Percentiles rank a stretch among this genome's conserved stretches.
phyloP scores from a whole-genome alignment of 495 filamentous ascomycete species.

The Xanthoparmelia taractica region DNA sequence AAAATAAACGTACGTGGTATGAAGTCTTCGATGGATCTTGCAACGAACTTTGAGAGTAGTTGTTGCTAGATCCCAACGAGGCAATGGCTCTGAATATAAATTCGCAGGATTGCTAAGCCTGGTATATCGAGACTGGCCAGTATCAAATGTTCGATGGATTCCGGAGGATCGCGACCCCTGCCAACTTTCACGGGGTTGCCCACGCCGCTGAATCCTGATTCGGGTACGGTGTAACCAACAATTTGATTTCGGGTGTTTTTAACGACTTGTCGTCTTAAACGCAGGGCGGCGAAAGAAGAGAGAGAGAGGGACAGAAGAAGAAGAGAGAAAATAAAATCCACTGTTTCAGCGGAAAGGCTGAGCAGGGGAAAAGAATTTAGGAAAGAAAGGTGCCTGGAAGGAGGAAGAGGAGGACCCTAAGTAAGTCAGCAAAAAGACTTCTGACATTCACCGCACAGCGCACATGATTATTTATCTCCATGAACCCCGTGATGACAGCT shows the following conservation, averaged over 20 bases:
- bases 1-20: constrained; percentile 10
- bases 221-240: constrained; percentile 5
- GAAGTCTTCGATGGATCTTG: constrained; percentile 6
- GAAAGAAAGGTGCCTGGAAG: constrained; percentile 1
- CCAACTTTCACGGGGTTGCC: constrained; percentile 1
- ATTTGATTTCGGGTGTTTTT: neutral
- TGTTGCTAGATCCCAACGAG: constrained; percentile 8
- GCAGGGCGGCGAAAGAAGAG: neutral
- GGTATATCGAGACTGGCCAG: constrained; percentile 2
- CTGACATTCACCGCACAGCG: constrained; percentile 9
- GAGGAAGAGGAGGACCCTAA: constrained; percentile 2
- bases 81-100: constrained; percentile 10
- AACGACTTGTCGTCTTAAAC: neutral
- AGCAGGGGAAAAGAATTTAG: neutral
- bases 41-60: neutral
- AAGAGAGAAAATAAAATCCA: neutral
- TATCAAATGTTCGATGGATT: constrained; percentile 1
- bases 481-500: constrained; percentile 16
- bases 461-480: constrained; percentile 13
- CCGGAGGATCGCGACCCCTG: neutral
- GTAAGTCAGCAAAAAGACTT: constrained; percentile 3
- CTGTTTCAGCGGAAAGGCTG: neutral
- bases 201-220: constrained; percentile 7
- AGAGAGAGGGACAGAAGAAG: too few relatives aligned
- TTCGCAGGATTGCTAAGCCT: constrained; percentile 7